Conservation (phyloP, 768 basidiomycete genomes). For the Exsudoporus frostii region DNA sequence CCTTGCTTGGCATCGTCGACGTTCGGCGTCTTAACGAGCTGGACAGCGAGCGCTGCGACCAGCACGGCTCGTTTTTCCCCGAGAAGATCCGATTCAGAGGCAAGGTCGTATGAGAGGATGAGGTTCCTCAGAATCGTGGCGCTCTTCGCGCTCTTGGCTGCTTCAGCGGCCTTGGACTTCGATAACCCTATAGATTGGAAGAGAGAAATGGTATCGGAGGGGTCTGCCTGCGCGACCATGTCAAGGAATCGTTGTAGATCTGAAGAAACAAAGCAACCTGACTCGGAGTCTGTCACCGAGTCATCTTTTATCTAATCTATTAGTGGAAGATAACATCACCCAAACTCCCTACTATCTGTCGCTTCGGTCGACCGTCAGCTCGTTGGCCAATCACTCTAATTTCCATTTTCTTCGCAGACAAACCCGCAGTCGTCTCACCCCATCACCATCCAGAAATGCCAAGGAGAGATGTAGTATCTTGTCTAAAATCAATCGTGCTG, state of each 20-base stretch:
- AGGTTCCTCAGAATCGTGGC: constrained; percentile 67
- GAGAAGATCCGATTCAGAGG: constrained; percentile 37
- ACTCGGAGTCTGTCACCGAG: not conserved
- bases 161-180: constrained; percentile 75
- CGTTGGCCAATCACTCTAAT: constrained; percentile 18
- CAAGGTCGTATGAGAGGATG: constrained; percentile 53
- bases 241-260: not conserved
- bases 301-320: constrained; percentile 27
- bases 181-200: constrained; percentile 80
- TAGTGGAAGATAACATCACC: constrained; percentile 24
- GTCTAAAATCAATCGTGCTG: constrained; percentile 20
- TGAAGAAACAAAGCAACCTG: not conserved
- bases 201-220: constrained; percentile 29
- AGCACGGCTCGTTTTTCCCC: constrained; percentile 79
- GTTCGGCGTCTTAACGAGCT: constrained; percentile 50
- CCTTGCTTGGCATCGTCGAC: constrained; percentile 53
- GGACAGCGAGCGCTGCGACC: constrained; percentile 62
- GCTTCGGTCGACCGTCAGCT: constrained; percentile 24
- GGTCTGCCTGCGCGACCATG: constrained; percentile 18
- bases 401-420: constrained; percentile 20
- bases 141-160: constrained; percentile 76
- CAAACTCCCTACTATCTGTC: constrained; percentile 20
- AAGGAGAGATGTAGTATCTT: constrained; percentile 21
- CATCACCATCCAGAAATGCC: constrained; percentile 22
- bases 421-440: not conserved